Evolutionary conservation across 2,329 filamentous ascomycete species (phyloP).

Genomic region (Pseudocercospora cruenta): DNA sequence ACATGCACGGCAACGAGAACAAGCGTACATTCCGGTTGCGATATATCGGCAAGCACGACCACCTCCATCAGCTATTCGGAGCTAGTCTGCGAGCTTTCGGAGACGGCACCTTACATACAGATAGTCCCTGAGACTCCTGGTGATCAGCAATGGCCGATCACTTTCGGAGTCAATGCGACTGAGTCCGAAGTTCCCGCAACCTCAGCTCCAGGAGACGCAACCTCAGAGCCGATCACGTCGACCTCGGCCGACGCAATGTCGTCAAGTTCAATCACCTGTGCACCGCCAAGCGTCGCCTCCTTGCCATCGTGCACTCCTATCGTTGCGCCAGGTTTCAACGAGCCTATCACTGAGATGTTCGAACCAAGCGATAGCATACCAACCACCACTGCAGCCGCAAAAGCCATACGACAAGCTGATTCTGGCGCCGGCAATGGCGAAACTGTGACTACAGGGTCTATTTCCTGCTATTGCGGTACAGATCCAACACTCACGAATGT

Average conservation of each 20-base stretch:
- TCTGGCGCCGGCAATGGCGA: neutral
- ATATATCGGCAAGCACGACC: slow-evolving; percentile 19
- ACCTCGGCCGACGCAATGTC: neutral
- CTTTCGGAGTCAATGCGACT: neutral
- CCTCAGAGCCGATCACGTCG: neutral
- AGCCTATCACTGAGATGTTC: neutral
- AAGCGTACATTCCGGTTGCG: slow-evolving; percentile 21
- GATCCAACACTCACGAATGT: neutral
- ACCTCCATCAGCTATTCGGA: slow-evolving; percentile 11
- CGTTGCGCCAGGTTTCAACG: neutral
- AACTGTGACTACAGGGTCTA: neutral
- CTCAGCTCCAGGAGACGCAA: neutral
- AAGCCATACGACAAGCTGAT: neutral
- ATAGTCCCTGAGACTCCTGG: neutral
- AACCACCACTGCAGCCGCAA: neutral
- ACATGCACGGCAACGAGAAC: slow-evolving; percentile 20
- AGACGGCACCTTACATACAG: neutral
- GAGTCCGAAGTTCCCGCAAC: neutral
- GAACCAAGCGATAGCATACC: neutral
- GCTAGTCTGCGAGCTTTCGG: neutral
- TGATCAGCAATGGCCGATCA: neutral
- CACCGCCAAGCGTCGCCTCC: neutral
- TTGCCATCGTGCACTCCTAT: neutral
- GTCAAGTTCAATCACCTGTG: neutral
- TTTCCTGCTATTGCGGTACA: neutral